Base-by-base conservation (phyloP, 495 filamentous ascomycete species). In the Bombardia bombarda region DNA sequence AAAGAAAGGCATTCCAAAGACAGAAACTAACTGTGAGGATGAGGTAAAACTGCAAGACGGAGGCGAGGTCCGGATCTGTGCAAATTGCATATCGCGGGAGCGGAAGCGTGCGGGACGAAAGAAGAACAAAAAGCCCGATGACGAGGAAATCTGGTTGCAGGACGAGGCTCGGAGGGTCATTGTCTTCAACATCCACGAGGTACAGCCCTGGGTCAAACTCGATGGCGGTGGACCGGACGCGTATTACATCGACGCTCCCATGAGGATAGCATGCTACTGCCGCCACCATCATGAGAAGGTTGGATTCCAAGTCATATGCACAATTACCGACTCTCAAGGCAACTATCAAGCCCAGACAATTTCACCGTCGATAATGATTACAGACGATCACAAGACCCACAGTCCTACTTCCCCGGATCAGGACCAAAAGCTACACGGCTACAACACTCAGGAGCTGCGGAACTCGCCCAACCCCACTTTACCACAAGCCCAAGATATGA, bases 201-300 rank as follows among this genome's bases (percentile, higher is more conserved):
- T 92, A 51, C 86, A 89, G 58, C 85, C 95, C 34, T 95, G 87
- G 86, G 68, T 77, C n/a, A n/a, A n/a, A n/a, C n/a, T n/a, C n/a
- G n/a, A n/a, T n/a, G n/a, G n/a, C n/a, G n/a, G n/a, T n/a, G n/a
- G n/a, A n/a, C n/a, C n/a, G n/a, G n/a, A n/a, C n/a, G n/a, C n/a
- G n/a, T n/a, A n/a, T n/a, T n/a, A 82, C 66, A 79, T 93, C 17
- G 78, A 88, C 50, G 74, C 82, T 7, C 87, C 87, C 5, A 95
- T 97, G 88, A 78, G 90, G n/a, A 94, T 97, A 52, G 86, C 89
- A 4, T 97, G 90, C 61, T 97, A 97, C 63, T 95, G 90, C 62
- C 79, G 90, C 3, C 90, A 97, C 57, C 90, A 96, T 45, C 74
- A 78, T 28, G 90, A 97, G 63, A 95, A 95, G 57, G 64, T 81